phyloP scores from a whole-genome alignment of 192 early-diverging fungal genomes.

The Podila minutissima region DNA sequence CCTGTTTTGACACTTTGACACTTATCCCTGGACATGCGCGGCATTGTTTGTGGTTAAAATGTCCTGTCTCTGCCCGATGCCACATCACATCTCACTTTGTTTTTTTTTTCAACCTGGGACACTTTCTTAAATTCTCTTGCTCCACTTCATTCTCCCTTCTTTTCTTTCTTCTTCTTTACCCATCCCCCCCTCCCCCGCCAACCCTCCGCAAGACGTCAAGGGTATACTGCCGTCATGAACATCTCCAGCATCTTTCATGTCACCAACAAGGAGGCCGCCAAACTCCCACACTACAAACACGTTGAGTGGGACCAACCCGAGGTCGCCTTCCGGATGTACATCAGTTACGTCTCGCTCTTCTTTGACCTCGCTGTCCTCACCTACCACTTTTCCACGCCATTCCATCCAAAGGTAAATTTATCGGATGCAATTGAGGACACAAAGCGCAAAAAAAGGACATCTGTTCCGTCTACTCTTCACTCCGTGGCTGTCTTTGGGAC shows the following conservation, averaged over 20 bases:
- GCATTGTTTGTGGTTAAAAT: too few species aligned
- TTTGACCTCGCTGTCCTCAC: slow-evolving; percentile 35
- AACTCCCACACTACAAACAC: slow-evolving; percentile 38
- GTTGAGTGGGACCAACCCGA: slow-evolving; percentile 33
- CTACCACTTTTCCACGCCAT: slow-evolving; percentile 39
- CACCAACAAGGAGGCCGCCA: not conserved
- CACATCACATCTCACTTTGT: not conserved
- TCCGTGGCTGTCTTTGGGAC: too few species aligned
- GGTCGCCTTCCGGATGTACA: slow-evolving; percentile 31
- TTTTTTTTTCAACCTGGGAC: not conserved
- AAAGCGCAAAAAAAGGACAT: not conserved
- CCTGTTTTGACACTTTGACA: too few species aligned
- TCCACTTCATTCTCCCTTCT: not conserved
- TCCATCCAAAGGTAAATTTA: slow-evolving; percentile 35
- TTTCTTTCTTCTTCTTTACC: slow-evolving; percentile 4
- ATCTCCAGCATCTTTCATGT: not conserved
- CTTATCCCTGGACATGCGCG: too few species aligned
- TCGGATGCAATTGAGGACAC: not conserved
- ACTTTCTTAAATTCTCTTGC: not conserved
- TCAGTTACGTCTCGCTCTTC: slow-evolving; percentile 33
- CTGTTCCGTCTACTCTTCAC: not conserved
- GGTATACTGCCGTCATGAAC: not conserved
- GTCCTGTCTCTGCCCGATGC: not conserved
- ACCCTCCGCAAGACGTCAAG: not conserved
- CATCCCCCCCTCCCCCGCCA: not conserved